Percentiles rank a stretch among this genome's conserved stretches.
Conservation (phyloP, 805 yeast species). For the Torulaspora indica region DNA sequence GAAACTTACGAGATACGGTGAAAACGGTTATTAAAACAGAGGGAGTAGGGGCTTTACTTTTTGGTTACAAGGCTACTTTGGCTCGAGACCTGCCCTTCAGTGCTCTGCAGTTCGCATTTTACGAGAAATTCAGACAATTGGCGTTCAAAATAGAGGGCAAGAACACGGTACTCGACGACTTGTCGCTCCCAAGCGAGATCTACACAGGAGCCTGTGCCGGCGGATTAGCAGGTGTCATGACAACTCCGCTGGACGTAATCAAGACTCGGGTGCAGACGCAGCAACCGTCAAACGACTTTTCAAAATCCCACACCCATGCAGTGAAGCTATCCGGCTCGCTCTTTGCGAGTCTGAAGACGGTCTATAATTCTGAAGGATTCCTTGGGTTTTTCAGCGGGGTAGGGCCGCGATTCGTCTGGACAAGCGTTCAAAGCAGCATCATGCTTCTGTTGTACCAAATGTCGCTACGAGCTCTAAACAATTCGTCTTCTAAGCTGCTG, state of each 20-base stretch:
- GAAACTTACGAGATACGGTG: conserved; percentile 67
- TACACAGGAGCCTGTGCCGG: conserved; percentile 94
- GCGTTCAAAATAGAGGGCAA: conserved; percentile 44
- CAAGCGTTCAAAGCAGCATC: conserved; percentile 88
- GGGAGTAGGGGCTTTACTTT: conserved; percentile 71
- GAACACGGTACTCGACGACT: conserved; percentile 36
- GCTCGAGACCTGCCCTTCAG: conserved; percentile 92
- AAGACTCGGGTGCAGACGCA: conserved; percentile 94
- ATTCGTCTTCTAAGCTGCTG: conserved; percentile 7
- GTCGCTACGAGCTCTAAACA: conserved; percentile 48
- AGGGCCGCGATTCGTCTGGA: conserved; percentile 96
- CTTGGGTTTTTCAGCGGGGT: conserved; percentile 86
- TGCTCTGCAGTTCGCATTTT: conserved; percentile 92
- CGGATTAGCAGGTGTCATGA: conserved; percentile 80
- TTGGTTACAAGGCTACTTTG: conserved; percentile 91
- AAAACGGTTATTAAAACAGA: conserved; percentile 58
- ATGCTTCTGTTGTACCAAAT: conserved; percentile 87
- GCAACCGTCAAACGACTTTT: conserved; percentile 29
- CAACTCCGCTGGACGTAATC: conserved; percentile 89
- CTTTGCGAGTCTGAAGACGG: conserved; percentile 45
- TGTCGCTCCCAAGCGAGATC: conserved; percentile 60
- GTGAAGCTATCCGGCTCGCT: conserved; percentile 41
- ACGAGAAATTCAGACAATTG: conserved; percentile 69
- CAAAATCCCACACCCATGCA: conserved; percentile 18
- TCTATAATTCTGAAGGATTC: conserved; percentile 71